Base-by-base conservation (phyloP, 2,329 filamentous ascomycete species). In the Nemania bipapillata region DNA sequence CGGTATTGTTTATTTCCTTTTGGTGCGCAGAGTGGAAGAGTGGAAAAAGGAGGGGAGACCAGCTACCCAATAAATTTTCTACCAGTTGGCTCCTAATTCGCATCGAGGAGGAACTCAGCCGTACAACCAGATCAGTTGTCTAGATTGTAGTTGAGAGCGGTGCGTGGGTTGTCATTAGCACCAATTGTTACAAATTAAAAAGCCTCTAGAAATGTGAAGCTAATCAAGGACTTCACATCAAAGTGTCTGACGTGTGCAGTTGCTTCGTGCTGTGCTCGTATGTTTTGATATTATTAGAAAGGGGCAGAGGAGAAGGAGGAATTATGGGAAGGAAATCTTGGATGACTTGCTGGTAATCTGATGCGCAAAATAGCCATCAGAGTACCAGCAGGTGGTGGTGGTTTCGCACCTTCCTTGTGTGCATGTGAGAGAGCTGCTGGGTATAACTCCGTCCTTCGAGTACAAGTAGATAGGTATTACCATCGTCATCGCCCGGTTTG, bases 401-500 rank as follows among this genome's bases (percentile, higher is more conserved):
- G 20, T 47, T 53, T 28, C 53, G 59, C 32, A 60, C 55, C 59
- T 63, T 42, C 32, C 63, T 61, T 70, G 60, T 32, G 59, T 47
- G 60, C 26, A 56, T 47, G 49, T 59, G 47, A 47, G 65, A 66
- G 68, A 66, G 58, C 28, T 65, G 53, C 40, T 32, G 30, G 30
- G 30, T 45, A 45, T 32, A 32, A 32, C 4, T 9, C 9, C 30
- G 4, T 32, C 9, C 30, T 32, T n/a, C n/a, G n/a, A n/a, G n/a
- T n/a, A n/a, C n/a, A n/a, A n/a, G n/a, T n/a, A 9, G 30, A 9
- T 32, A n/a, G 17, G 40, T 20, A 49, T n/a, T 40, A 22, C 32
- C 64, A 47, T 66, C 64, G 52, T 66, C 64, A 66, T 66, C 45
- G 28, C 32, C 35, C 22, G 57, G 40, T 17, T 50, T n/a, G 63